Evolutionary conservation across 2,329 filamentous ascomycete genomes (phyloP), one percentile per base, ranked within the genome.

Genomic region (Catunica adiposa): DNA sequence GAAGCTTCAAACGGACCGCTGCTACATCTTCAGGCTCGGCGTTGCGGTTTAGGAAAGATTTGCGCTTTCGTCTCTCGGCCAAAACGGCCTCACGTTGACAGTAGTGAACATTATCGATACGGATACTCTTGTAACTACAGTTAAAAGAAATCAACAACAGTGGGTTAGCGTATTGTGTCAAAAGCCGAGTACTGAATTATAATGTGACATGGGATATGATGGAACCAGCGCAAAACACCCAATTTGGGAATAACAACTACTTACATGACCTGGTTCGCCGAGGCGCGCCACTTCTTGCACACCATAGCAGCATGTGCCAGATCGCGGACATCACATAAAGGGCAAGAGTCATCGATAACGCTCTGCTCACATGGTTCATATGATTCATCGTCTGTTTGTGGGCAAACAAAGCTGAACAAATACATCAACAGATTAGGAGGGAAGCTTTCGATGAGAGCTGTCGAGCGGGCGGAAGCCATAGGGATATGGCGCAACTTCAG

Each of bases 91-190:
- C 90, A 63, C 86, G 83, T 61, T 85, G 81, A 72, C 90, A 97
- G 70, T 95, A 96, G 69, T 97, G 90, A 31, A 96, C 89, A 17
- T 86, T 79, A 66, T 97, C 90, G 66, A 97, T 92, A 58, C 89
- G 86, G 61, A 97, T 82, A 71, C 88, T 89, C 63, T 83, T 82
- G 67, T 94, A 94, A 61, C 87, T 94, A 63, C 37, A 54, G 42
- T 37, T 25, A 51, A 51, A 38, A 47, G 34, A 34, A 44, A 52
- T 34, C 3, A 55, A 44, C 14, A 11, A 9, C 20, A 15, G 9
- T 22, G n/a, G 20, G 40, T 34, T 11, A 34, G 11, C 5, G 11
- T 34, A 34, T n/a, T n/a, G n/a, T n/a, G n/a, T n/a, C n/a, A 34
- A 34, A 34, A 11, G 31, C 15, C 31, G 11, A 57, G 47, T n/a